Evolutionary conservation across 2,329 filamentous ascomycete species (phyloP).

Genomic region (Metarhizium humberi): DNA sequence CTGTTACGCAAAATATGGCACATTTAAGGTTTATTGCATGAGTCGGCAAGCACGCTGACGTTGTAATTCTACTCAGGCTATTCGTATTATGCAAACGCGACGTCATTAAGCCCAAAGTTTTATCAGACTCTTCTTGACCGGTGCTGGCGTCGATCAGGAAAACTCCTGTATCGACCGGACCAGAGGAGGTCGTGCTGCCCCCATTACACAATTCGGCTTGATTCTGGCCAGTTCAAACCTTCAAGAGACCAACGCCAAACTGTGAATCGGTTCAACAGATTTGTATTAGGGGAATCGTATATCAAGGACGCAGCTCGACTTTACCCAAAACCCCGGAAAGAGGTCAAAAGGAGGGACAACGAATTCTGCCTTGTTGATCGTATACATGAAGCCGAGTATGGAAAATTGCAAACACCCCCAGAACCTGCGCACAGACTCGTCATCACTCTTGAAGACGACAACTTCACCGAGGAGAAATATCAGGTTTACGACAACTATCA

Average conservation of each 20-base stretch:
- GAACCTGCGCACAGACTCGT: slow-evolving; percentile 58
- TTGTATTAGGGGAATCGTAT: slow-evolving; percentile 61
- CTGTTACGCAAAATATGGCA: no score
- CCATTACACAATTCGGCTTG: slow-evolving; percentile 75
- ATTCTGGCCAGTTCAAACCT: slow-evolving; percentile 54
- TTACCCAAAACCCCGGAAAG: slow-evolving; percentile 59
- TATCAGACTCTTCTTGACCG: slow-evolving; percentile 67
- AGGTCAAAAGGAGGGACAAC: slow-evolving; percentile 52
- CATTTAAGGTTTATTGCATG: not conserved
- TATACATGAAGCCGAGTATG: slow-evolving; percentile 59
- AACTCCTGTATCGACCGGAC: slow-evolving; percentile 68
- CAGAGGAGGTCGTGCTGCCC: slow-evolving; percentile 78
- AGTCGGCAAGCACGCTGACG: slow-evolving; percentile 14
- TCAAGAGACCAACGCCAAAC: slow-evolving; percentile 66
- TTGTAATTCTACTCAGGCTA: slow-evolving; percentile 41
- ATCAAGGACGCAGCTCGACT: slow-evolving; percentile 52
- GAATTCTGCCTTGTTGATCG: slow-evolving; percentile 58
- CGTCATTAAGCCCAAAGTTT: slow-evolving; percentile 51
- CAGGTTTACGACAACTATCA: slow-evolving; percentile 68
- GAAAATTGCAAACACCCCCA: slow-evolving; percentile 44
- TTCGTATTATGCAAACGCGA: slow-evolving; percentile 61
- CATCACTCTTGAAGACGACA: slow-evolving; percentile 61
- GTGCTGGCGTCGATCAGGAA: slow-evolving; percentile 68
- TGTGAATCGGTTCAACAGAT: slow-evolving; percentile 66
- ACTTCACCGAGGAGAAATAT: slow-evolving; percentile 70